Base-by-base conservation (phyloP, 148 eudicot genomes). In the Camellia lanceoleosa region DNA sequence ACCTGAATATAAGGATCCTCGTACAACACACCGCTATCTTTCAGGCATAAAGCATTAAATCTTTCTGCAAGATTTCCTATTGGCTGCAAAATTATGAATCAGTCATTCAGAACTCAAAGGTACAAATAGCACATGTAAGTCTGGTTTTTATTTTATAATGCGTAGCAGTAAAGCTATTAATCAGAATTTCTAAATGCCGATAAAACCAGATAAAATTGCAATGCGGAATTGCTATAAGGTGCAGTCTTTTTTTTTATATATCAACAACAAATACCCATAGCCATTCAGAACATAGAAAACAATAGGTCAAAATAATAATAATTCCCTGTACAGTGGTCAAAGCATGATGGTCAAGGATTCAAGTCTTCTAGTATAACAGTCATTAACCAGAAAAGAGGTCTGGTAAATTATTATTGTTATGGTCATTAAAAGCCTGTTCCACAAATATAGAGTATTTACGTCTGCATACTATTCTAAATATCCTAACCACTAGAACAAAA, bases 1-100 rank as follows among this genome's bases (percentile, higher is more conserved):
- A 94, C 97, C 99, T 95, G 97, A 82, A 93, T 91, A 85, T 89
- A 87, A 86, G 98, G 97, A 84, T 96, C 99, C 83, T 96, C 99
- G 54, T 96, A 96, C 8, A 96, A 84, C 7, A 96, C 93, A 71
- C 98, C 99, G 84, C 99, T 96, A 87, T 96, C 99, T 84, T 96
- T 96, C 76, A 96, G 80, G 85, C 91, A 88, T 76, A 96, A 83
- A 77, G 85, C 89, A 66, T 84, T 85, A 84, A 92, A 96, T 81
- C 97, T 90, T 85, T 96, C 99, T 19, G 92, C 94, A 78, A 87
- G 82, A 83, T 88, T 83, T 79, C 97, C 98, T 56, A 96, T 89
- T 43, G 98, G 99, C 99, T 96, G 92, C 89, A 74, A 83, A 51
- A 83, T 55, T 70, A 13, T 68, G 30, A 76, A 78, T 15, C 42